phyloP scores from a whole-genome alignment of 1,284 basidiomycete genomes.

The Puccinia horiana region DNA sequence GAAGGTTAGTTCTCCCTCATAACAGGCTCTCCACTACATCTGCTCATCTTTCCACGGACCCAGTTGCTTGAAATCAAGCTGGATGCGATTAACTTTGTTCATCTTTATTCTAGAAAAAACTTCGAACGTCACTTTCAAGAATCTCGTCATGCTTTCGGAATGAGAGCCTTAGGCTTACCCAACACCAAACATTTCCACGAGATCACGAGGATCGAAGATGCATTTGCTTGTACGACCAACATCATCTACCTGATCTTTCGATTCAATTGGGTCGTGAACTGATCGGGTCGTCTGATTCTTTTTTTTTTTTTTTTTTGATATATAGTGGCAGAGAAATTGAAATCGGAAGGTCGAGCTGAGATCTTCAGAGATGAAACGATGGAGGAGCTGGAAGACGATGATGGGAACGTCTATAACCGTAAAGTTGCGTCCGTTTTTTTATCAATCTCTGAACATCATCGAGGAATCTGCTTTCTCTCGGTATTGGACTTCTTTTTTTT shows the following conservation, averaged over 20 bases:
- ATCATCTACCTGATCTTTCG: background rate
- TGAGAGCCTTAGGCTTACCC: constrained; percentile 93
- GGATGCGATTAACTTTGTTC: constrained; percentile 47
- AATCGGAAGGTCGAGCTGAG: constrained; percentile 86
- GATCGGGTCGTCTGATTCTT: background rate
- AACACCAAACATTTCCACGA: constrained; percentile 99
- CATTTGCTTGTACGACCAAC: constrained; percentile 73
- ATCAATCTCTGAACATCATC: no score
- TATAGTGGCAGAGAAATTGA: constrained; percentile 89
- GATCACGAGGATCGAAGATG: constrained; percentile 95
- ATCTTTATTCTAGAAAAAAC: constrained; percentile 69
- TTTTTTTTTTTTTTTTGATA: background rate
- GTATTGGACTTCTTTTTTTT: background rate
- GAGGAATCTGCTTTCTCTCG: background rate
- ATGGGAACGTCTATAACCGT: constrained; percentile 81
- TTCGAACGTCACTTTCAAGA: constrained; percentile 93
- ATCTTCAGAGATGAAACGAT: constrained; percentile 87
- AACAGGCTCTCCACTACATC: background rate
- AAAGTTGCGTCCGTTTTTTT: constrained; percentile 53
- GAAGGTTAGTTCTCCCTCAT: constrained; percentile 65
- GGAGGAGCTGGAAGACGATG: constrained; percentile 94
- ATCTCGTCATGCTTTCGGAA: constrained; percentile 93
- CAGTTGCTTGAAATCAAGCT: constrained; percentile 36
- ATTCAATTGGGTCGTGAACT: background rate
- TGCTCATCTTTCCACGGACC: background rate